phyloP scores from a whole-genome alignment of 306 rosid genomes.

The Rubus parviflorus region DNA sequence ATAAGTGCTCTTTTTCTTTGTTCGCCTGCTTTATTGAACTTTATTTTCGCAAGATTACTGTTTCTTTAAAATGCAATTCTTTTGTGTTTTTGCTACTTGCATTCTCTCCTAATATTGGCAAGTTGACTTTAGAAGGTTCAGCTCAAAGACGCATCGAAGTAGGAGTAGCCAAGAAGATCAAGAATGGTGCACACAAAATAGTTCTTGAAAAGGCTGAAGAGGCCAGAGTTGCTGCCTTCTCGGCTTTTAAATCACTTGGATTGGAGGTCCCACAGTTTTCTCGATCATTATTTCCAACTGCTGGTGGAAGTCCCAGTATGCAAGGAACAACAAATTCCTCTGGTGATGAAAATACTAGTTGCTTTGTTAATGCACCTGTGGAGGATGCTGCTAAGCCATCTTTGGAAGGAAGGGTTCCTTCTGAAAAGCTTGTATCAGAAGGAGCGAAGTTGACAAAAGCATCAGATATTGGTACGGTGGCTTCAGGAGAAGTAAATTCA shows the following conservation, averaged over 20 bases:
- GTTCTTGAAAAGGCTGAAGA: slow-evolving; percentile 97
- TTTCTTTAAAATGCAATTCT: neutral
- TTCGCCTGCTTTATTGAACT: neutral
- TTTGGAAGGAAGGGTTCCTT: slow-evolving; percentile 29
- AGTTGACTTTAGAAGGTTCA: slow-evolving; percentile 54
- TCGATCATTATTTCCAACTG: slow-evolving; percentile 41
- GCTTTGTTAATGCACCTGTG: slow-evolving; percentile 35
- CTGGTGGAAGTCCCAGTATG: slow-evolving; percentile 39
- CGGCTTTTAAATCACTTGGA: slow-evolving; percentile 90
- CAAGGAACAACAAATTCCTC: slow-evolving; percentile 54
- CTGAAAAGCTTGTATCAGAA: slow-evolving; percentile 32
- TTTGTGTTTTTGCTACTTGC: neutral
- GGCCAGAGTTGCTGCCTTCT: slow-evolving; percentile 86
- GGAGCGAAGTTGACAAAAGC: slow-evolving; percentile 34
- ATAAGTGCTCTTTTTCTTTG: neutral
- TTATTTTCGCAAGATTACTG: neutral
- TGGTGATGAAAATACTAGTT: slow-evolving; percentile 50
- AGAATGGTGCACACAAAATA: slow-evolving; percentile 91
- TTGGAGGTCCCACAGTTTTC: slow-evolving; percentile 69
- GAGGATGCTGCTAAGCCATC: slow-evolving; percentile 28
- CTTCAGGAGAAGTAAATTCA: slow-evolving; percentile 44
- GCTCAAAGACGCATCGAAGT: slow-evolving; percentile 71
- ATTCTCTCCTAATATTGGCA: slow-evolving; percentile 22
- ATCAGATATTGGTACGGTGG: slow-evolving; percentile 30
- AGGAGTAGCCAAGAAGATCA: slow-evolving; percentile 90